These are phyloP conservation scores for Microbotryum violaceum DNA, from an alignment of 1,284 basidiomycete genomes.

Conservation along the genomic window DNA sequence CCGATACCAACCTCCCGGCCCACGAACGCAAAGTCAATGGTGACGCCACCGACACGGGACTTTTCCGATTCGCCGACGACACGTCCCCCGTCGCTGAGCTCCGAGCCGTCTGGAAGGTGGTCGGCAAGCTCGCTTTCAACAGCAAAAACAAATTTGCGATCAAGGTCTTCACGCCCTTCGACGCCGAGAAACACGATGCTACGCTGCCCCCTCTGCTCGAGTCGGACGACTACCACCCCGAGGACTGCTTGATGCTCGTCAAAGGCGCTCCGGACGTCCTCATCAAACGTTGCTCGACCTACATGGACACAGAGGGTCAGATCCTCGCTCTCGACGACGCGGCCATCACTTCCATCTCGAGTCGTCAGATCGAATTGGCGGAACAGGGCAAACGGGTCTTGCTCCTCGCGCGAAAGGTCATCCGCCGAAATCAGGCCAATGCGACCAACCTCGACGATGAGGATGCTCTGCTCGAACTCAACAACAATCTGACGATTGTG, in stretches of 20 bases:
- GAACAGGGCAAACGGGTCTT: slow-evolving; percentile 57
- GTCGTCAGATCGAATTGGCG: slow-evolving; percentile 51
- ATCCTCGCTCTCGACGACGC: slow-evolving; percentile 41
- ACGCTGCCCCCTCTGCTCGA: neutral
- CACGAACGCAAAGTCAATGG: slow-evolving; percentile 51
- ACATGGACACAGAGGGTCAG: slow-evolving; percentile 39
- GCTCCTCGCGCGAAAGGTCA: slow-evolving; percentile 43
- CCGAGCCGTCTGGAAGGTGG: neutral
- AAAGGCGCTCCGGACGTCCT: slow-evolving; percentile 57
- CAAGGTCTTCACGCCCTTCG: too few species aligned
- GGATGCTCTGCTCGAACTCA: slow-evolving; percentile 36
- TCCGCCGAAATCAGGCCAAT: slow-evolving; percentile 19
- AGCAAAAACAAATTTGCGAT: neutral
- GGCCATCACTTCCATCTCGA: slow-evolving; percentile 37
- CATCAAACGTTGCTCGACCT: slow-evolving; percentile 42
- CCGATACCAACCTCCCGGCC: slow-evolving; percentile 43
- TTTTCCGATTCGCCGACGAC: slow-evolving; percentile 12
- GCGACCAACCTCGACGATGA: slow-evolving; percentile 36
- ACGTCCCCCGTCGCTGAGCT: neutral
- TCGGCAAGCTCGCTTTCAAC: slow-evolving; percentile 15
- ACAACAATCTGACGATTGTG: slow-evolving; percentile 51
- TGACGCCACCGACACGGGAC: slow-evolving; percentile 42
- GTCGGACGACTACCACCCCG: neutral
- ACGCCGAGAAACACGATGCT: neutral
- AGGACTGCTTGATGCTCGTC: neutral